phyloP scores from a whole-genome alignment of 2,329 filamentous ascomycete species.

The Aaosphaeria pasadenensis region DNA sequence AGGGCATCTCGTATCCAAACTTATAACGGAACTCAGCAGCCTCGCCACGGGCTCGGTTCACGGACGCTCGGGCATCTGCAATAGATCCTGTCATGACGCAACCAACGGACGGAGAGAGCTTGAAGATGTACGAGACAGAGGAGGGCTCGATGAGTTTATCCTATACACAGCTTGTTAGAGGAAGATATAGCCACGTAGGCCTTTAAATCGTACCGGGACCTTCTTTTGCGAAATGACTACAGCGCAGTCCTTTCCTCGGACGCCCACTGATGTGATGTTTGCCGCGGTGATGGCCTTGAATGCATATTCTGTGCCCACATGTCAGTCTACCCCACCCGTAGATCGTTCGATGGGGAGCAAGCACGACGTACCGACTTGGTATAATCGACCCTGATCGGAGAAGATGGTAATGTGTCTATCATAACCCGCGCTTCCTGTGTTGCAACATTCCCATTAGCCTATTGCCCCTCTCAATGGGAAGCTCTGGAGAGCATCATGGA shows the following conservation, averaged over 20 bases:
- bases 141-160: conserved; percentile 98
- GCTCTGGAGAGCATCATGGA: conserved; percentile 14
- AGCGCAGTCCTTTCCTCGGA: conserved; percentile 94
- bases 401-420: conserved; percentile 99
- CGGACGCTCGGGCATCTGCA: conserved; percentile 90
- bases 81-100: conserved; percentile 99
- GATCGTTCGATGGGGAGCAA: background rate
- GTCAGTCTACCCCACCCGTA: background rate
- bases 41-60: conserved; percentile 89
- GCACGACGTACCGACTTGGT: conserved; percentile 91
- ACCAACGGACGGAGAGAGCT: conserved; percentile 90
- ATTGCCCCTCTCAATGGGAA: conserved; percentile 13
- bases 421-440: conserved; percentile 61
- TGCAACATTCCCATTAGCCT: conserved; percentile 21
- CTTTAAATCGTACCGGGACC: conserved; percentile 74
- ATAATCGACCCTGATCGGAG: conserved; percentile 95
- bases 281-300: conserved; percentile 99
- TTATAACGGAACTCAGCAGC: conserved; percentile 98
- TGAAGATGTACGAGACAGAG: conserved; percentile 97
- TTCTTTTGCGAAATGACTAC: conserved; percentile 99
- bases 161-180: conserved; percentile 47
- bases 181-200: background rate
- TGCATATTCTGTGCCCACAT: conserved; percentile 76
- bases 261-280: conserved; percentile 96
- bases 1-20: conserved; percentile 99